phyloP scores from a whole-genome alignment of 257 asterid genomes.

The Solanum medicagineum region DNA sequence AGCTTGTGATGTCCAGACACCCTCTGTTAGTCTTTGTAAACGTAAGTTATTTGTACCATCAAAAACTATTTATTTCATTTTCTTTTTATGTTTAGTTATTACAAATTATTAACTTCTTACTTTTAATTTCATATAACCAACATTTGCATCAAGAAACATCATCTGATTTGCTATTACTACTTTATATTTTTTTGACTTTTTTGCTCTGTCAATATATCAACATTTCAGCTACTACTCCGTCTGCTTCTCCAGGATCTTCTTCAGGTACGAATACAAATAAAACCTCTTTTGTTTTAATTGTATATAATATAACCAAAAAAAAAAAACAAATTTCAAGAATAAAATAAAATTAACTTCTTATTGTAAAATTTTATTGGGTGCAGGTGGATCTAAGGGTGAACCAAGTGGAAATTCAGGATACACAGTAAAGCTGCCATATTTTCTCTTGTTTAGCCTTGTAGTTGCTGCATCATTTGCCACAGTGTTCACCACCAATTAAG shows the following conservation, averaged over 20 bases:
- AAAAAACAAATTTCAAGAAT: background rate
- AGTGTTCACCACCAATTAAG: background rate
- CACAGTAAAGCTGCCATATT: background rate
- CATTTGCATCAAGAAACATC: too few relatives aligned
- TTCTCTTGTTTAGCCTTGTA: background rate
- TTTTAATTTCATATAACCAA: too few relatives aligned
- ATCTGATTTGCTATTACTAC: too few relatives aligned
- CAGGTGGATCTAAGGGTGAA: background rate
- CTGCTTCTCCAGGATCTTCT: constrained; percentile 1
- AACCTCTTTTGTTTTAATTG: too few relatives aligned
- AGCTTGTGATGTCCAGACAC: constrained; percentile 42
- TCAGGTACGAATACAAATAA: constrained; percentile 1
- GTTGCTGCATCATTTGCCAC: constrained; percentile 1
- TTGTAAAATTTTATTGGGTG: background rate
- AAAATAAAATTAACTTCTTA: background rate
- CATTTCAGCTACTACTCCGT: background rate
- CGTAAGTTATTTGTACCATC: constrained; percentile 1
- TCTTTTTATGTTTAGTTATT: too few relatives aligned
- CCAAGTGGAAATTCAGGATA: constrained; percentile 4
- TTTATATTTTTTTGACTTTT: background rate
- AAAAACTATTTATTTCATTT: background rate
- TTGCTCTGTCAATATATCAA: constrained; percentile 1
- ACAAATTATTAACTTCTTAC: too few relatives aligned
- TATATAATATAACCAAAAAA: background rate
- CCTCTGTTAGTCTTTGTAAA: constrained; percentile 36